Percentiles rank a stretch among this genome's conserved stretches.
These are phyloP conservation scores for Epichloe gansuensis DNA, from an alignment of 2,329 filamentous ascomycete species.

Conservation along the genomic window DNA sequence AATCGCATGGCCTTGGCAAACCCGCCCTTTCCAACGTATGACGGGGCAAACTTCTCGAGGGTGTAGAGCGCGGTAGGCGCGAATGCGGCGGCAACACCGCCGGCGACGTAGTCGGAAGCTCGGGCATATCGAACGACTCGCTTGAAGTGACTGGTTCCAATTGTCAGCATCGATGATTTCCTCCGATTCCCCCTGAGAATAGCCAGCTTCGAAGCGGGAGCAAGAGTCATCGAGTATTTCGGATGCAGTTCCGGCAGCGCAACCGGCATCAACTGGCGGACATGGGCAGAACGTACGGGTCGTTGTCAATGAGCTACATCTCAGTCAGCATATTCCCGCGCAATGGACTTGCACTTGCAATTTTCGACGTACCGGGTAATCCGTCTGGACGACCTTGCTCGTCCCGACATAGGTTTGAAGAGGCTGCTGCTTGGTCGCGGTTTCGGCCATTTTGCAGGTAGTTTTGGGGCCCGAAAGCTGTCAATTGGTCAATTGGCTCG, in stretches of 20 bases:
- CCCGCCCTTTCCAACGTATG: slow-evolving; percentile 69
- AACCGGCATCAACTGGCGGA: background rate
- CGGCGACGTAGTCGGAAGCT: slow-evolving; percentile 68
- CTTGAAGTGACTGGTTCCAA: slow-evolving; percentile 62
- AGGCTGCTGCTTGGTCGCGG: slow-evolving; percentile 23
- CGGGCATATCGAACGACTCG: slow-evolving; percentile 83
- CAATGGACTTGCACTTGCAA: slow-evolving; percentile 12
- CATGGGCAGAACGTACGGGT: slow-evolving; percentile 55
- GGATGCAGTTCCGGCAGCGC: too few species aligned
- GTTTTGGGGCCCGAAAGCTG: slow-evolving; percentile 15
- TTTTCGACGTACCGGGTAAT: slow-evolving; percentile 64
- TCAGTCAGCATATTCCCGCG: slow-evolving; percentile 9
- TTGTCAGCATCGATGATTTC: slow-evolving; percentile 14
- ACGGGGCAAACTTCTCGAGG: slow-evolving; percentile 78
- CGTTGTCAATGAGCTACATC: slow-evolving; percentile 89
- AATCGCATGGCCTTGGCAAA: slow-evolving; percentile 77
- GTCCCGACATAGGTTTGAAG: slow-evolving; percentile 24
- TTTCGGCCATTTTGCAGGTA: slow-evolving; percentile 26
- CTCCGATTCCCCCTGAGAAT: background rate
- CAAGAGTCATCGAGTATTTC: too few species aligned
- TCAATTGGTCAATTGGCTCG: slow-evolving; percentile 16
- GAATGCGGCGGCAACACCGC: slow-evolving; percentile 53
- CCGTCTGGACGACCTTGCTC: slow-evolving; percentile 67
- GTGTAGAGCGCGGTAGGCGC: slow-evolving; percentile 63
- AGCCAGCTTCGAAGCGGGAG: background rate